A percentile compares a stretch with the other conserved stretches of the same genome.
phyloP scores from a whole-genome alignment of 768 basidiomycete genomes.

The Chalciporus chontae region DNA sequence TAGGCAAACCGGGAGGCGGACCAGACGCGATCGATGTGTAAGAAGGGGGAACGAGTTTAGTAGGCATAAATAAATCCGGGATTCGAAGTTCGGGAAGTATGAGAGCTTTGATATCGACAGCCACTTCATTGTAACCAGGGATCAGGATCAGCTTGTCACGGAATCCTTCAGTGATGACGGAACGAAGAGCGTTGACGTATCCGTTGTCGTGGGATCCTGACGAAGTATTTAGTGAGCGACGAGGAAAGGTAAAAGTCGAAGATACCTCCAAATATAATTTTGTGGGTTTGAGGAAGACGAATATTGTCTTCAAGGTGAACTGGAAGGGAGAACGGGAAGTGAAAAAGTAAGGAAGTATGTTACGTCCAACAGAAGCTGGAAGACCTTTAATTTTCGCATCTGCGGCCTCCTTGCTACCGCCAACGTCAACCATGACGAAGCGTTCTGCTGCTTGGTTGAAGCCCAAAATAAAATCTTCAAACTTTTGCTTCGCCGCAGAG shows the following conservation, averaged over 20 bases:
- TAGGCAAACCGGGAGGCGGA: constrained; percentile 27
- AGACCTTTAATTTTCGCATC: constrained; percentile 74
- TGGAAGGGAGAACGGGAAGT: constrained; percentile 15
- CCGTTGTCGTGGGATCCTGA: constrained; percentile 73
- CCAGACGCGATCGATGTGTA: constrained; percentile 24
- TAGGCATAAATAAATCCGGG: constrained; percentile 56
- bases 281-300: constrained; percentile 58
- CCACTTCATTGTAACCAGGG: constrained; percentile 59
- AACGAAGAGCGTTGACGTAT: constrained; percentile 59
- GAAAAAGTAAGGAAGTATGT: constrained; percentile 13
- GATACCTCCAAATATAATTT: constrained; percentile 65
- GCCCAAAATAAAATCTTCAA: constrained; percentile 64
- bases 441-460: constrained; percentile 69
- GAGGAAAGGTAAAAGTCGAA: constrained; percentile 1
- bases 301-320: constrained; percentile 39
- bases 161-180: constrained; percentile 62
- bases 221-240: not conserved
- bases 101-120: constrained; percentile 55
- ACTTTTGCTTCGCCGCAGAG: constrained; percentile 36
- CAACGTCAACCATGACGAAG: constrained; percentile 69
- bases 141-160: constrained; percentile 63
- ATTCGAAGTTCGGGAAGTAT: constrained; percentile 50
- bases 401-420: constrained; percentile 67
- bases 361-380: not conserved
- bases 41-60: constrained; percentile 42